These are phyloP conservation scores for Fusarium pininemorale DNA, from an alignment of 2,329 filamentous ascomycete genomes.

Conservation along the genomic window DNA sequence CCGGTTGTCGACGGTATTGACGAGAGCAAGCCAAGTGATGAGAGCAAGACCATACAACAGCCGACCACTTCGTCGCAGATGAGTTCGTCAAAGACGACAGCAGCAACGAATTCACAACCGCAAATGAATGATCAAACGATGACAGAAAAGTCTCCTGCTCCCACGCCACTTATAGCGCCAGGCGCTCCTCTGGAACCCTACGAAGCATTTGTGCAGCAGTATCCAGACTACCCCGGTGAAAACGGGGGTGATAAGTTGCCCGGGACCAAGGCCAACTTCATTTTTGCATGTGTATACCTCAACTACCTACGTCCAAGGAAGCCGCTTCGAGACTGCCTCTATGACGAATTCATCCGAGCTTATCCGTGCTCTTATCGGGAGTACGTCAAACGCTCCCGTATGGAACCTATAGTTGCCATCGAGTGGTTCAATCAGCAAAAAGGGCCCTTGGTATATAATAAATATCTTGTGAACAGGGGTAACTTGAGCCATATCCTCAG, in stretches of 20 bases:
- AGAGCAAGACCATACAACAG: neutral
- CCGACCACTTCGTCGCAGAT: neutral
- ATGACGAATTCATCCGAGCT: slow-evolving; percentile 62
- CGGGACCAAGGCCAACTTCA: slow-evolving; percentile 53
- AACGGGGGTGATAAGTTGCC: slow-evolving; percentile 40
- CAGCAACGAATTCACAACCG: neutral
- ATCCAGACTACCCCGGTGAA: slow-evolving; percentile 55
- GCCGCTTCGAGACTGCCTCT: slow-evolving; percentile 54
- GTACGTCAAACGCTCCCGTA: slow-evolving; percentile 49
- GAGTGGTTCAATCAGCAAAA: slow-evolving; percentile 53
- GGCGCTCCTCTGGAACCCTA: slow-evolving; percentile 42
- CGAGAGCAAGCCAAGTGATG: neutral
- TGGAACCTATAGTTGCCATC: slow-evolving; percentile 49
- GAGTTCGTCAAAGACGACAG: neutral
- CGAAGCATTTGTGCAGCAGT: slow-evolving; percentile 51
- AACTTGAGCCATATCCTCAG: slow-evolving; percentile 49
- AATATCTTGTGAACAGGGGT: slow-evolving; percentile 47
- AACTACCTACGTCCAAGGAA: slow-evolving; percentile 49
- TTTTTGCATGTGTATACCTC: slow-evolving; percentile 56
- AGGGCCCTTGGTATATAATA: slow-evolving; percentile 34
- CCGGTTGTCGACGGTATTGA: neutral
- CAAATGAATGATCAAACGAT: neutral
- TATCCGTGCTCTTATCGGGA: slow-evolving; percentile 54
- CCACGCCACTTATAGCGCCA: slow-evolving; percentile 10
- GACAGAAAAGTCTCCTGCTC: neutral